Evolutionary conservation across 1,284 basidiomycete genomes (phyloP), one percentile per base, ranked within the genome.

Genomic region (Ustilago cynodontis): DNA sequence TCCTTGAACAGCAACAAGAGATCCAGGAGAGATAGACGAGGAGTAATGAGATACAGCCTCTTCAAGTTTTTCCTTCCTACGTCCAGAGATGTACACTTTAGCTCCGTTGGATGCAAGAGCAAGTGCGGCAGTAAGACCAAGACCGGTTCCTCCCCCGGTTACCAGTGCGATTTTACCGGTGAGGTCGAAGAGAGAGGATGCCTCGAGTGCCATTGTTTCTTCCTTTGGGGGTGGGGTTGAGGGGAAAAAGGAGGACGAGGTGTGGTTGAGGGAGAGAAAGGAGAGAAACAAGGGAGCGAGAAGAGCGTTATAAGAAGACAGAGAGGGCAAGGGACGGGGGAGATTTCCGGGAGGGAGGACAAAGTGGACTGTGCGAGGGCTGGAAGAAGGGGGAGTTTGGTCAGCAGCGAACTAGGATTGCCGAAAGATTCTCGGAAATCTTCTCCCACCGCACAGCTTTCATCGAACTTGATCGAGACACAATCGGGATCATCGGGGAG

Each of bases 41-140:
- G 20, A 56, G 29, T 72, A 71, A 2, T 63, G 47, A 1, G 20
- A 13, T 0, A 73, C 73, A 3, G 79, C 79, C 3, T 74, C 33
- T 9, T 81, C 69, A 2, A 83, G 65, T 56, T 66, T 67, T 1
- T 73, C 59, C 31, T 64, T 58, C 0, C 82, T 59, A 24, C 82
- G 65, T 22, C 82, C 82, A 20, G 66, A 65, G 49, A 83, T 83
- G 74, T 81, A 82, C 5, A 83, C 82, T 13, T 70, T 80, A 3
- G 79, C 81, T n/a, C 82, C 82, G 62, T 81, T 78, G 28, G 76
- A 60, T 2, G 82, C 82, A 28, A 83, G 77, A 4, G 77, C 77
- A 2, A 77, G 64, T 1, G 81, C 75, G 4, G 79, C 76, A 29
- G 73, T 80, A n/a, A 83, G 72, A n/a, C 82, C 82, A 16, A 83